These are phyloP conservation scores for Pichia sp. DNA, from an alignment of 1,139 yeast species.

Conservation along the genomic window DNA sequence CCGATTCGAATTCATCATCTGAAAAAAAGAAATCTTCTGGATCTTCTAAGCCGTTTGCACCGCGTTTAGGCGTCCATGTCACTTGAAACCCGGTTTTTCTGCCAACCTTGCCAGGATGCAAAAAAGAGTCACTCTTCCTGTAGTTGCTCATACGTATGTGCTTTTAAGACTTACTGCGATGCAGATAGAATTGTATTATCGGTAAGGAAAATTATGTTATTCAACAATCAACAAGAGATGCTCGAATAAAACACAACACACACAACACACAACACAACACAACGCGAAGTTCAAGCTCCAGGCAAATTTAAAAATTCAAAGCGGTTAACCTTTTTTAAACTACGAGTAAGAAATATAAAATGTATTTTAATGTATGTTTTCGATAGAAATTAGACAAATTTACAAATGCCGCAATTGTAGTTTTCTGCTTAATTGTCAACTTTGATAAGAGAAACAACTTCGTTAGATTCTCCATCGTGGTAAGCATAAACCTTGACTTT, in stretches of 20 bases:
- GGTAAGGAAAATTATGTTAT: too few species aligned
- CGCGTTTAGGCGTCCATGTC: conserved; percentile 45
- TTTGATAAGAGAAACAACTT: conserved; percentile 17
- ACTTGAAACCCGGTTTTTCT: conserved; percentile 27
- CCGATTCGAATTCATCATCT: conserved; percentile 27
- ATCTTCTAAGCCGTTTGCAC: conserved; percentile 72
- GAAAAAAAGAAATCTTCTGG: conserved; percentile 69
- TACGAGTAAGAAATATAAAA: too few species aligned
- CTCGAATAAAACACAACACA: too few species aligned
- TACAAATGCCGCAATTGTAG: neutral
- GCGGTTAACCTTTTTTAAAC: too few species aligned
- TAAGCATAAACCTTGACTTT: conserved; percentile 73
- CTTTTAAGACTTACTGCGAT: too few species aligned
- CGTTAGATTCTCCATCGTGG: conserved; percentile 51
- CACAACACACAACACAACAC: too few species aligned
- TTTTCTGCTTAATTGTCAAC: neutral
- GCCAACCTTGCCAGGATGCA: conserved; percentile 26
- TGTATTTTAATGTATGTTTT: too few species aligned
- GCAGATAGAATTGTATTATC: too few species aligned
- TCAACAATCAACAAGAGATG: too few species aligned
- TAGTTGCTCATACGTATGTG: neutral
- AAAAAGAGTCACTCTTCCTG: conserved; percentile 22
- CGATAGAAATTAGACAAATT: too few species aligned
- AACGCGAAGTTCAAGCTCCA: too few species aligned
- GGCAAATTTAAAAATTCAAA: too few species aligned